Percentiles rank a stretch among this genome's conserved stretches.
Evolutionary conservation across 2,329 filamentous ascomycete genomes (phyloP).

Genomic region (Macrophomina pseudophaseolina): DNA sequence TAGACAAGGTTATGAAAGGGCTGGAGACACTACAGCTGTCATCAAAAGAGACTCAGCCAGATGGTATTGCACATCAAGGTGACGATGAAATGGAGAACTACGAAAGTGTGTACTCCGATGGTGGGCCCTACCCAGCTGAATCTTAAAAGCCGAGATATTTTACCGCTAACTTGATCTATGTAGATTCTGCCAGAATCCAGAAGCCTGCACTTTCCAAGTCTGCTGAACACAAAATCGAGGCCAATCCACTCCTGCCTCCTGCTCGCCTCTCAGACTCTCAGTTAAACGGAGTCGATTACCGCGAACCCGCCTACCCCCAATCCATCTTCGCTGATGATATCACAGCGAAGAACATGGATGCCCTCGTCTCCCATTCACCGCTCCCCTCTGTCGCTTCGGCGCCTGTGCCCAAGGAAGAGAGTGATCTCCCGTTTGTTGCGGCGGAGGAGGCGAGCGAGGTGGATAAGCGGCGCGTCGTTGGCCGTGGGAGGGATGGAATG

Average conservation of each 20-base stretch:
- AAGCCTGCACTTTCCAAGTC: neutral
- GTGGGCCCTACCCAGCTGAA: neutral
- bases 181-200: neutral
- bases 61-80: no score
- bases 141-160: neutral
- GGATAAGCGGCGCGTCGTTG: neutral
- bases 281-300: neutral
- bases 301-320: neutral
- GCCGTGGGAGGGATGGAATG: neutral
- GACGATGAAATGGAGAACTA: neutral
- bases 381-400: neutral
- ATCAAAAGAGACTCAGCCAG: neutral
- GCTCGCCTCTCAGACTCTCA: no score
- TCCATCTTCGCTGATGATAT: neutral
- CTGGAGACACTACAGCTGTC: neutral
- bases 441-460: neutral
- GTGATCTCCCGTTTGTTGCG: neutral
- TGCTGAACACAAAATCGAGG: neutral
- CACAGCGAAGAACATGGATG: neutral
- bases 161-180: neutral
- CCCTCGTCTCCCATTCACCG: neutral
- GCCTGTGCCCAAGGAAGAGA: neutral
- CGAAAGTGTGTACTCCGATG: conserved; percentile 3
- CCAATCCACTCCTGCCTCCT: no score
- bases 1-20: neutral